Percentiles rank a stretch among this genome's conserved stretches.
phyloP scores from a whole-genome alignment of 192 early-diverging fungal species.

The Entophlyctis luteolus region DNA sequence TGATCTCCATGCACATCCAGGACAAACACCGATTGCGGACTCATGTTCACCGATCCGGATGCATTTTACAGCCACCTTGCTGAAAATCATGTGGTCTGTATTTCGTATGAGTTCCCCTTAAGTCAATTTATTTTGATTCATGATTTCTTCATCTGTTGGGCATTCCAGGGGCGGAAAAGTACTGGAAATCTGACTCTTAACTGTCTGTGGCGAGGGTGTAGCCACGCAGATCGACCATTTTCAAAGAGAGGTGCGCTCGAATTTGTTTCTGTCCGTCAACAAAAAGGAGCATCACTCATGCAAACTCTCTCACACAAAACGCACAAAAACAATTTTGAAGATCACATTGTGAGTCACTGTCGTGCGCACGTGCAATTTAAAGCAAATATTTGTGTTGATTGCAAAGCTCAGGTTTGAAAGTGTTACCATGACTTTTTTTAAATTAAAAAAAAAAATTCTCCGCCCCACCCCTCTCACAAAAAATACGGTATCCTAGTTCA shows the following conservation, averaged over 20 bases:
- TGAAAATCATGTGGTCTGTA: slow-evolving; percentile 86
- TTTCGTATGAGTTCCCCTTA: slow-evolving; percentile 29
- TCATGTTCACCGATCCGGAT: slow-evolving; percentile 51
- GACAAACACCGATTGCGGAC: not conserved
- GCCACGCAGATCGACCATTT: slow-evolving; percentile 13
- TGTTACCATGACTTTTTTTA: too few species aligned
- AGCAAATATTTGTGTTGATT: slow-evolving; percentile 68
- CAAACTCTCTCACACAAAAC: not conserved
- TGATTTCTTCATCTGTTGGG: not conserved
- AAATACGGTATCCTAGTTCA: too few species aligned
- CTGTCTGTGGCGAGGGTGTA: slow-evolving; percentile 48
- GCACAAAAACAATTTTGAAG: not conserved
- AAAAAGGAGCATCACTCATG: too few species aligned
- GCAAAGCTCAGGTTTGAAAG: not conserved
- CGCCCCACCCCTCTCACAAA: too few species aligned
- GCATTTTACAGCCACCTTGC: slow-evolving; percentile 81
- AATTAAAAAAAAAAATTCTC: too few species aligned
- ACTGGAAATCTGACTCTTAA: slow-evolving; percentile 82
- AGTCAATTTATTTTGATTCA: not conserved
- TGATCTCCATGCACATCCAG: too few species aligned
- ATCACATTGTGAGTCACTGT: slow-evolving; percentile 40
- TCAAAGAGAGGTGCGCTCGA: not conserved
- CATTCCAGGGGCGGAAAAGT: slow-evolving; percentile 65
- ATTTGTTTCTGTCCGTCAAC: too few species aligned
- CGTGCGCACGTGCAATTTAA: slow-evolving; percentile 87